These are phyloP conservation scores for Gnaphalium uliginosum DNA, from an alignment of 129 eudicot genomes.

Conservation along the genomic window DNA sequence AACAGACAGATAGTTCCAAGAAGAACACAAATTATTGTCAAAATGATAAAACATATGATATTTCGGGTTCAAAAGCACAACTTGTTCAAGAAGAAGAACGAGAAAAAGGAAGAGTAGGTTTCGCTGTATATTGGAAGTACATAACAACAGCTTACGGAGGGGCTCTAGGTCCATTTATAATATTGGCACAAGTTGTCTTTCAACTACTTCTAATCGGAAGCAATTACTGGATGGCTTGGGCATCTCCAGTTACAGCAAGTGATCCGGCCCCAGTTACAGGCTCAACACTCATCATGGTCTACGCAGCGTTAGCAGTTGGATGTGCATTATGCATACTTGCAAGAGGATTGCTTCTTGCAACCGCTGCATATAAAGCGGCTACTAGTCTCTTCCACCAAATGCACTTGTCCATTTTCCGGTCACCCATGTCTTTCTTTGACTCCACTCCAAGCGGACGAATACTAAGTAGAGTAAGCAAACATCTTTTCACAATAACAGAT, in stretches of 20 bases:
- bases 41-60: constrained; percentile 13
- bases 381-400: constrained; percentile 62
- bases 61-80: constrained; percentile 19
- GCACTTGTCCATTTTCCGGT: constrained; percentile 74
- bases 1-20: background rate
- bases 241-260: constrained; percentile 64
- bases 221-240: constrained; percentile 98
- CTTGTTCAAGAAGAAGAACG: constrained; percentile 37
- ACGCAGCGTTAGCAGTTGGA: constrained; percentile 64
- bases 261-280: constrained; percentile 46
- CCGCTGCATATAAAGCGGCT: constrained; percentile 74
- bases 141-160: constrained; percentile 41
- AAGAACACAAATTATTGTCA: background rate
- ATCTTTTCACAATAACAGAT: background rate
- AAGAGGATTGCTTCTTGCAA: constrained; percentile 52
- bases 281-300: constrained; percentile 60
- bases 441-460: constrained; percentile 89
- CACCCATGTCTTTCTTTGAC: constrained; percentile 94
- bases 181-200: constrained; percentile 37
- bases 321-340: constrained; percentile 61
- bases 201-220: constrained; percentile 65
- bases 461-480: constrained; percentile 66
- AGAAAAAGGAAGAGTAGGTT: constrained; percentile 29
- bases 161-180: constrained; percentile 35
- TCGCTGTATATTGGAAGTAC: constrained; percentile 42